Percentiles rank a stretch among this genome's conserved stretches.
Evolutionary conservation across 169 alveolate genomes (phyloP).

Genomic region (Plasmodium cynomolgi): DNA sequence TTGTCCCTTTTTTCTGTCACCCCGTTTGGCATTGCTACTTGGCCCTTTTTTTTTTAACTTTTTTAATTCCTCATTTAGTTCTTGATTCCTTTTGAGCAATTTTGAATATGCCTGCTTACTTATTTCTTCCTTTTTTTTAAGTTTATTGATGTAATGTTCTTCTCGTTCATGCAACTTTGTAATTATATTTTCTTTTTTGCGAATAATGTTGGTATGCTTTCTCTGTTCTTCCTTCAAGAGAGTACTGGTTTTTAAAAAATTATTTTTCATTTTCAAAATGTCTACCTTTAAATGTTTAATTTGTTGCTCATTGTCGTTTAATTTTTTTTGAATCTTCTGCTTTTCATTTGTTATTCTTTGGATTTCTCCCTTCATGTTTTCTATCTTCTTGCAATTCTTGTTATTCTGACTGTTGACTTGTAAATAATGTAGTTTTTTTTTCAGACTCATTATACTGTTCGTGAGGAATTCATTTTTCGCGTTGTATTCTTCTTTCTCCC

Average conservation of each 20-base stretch:
- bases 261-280: slow-evolving; percentile 42
- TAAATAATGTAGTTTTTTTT: slow-evolving; percentile 29
- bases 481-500: slow-evolving; percentile 48
- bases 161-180: slow-evolving; percentile 52
- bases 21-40: background rate
- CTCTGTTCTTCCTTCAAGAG: slow-evolving; percentile 45
- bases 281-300: slow-evolving; percentile 66
- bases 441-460: slow-evolving; percentile 23
- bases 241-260: slow-evolving; percentile 55
- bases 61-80: slow-evolving; percentile 52
- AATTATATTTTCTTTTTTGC: slow-evolving; percentile 51
- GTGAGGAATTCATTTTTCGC: slow-evolving; percentile 49
- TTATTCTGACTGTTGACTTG: slow-evolving; percentile 39
- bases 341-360: slow-evolving; percentile 53
- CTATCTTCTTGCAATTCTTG: slow-evolving; percentile 37
- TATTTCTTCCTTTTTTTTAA: slow-evolving; percentile 66
- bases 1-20: background rate
- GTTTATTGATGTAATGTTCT: slow-evolving; percentile 44
- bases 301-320: slow-evolving; percentile 51
- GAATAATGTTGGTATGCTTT: slow-evolving; percentile 50
- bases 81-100: slow-evolving; percentile 42
- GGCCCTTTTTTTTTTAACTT: slow-evolving; percentile 21
- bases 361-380: slow-evolving; percentile 37
- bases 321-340: slow-evolving; percentile 47
- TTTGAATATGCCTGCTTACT: slow-evolving; percentile 66